Base-by-base conservation (phyloP, 768 basidiomycete genomes). In the Termitomyces heimii region DNA sequence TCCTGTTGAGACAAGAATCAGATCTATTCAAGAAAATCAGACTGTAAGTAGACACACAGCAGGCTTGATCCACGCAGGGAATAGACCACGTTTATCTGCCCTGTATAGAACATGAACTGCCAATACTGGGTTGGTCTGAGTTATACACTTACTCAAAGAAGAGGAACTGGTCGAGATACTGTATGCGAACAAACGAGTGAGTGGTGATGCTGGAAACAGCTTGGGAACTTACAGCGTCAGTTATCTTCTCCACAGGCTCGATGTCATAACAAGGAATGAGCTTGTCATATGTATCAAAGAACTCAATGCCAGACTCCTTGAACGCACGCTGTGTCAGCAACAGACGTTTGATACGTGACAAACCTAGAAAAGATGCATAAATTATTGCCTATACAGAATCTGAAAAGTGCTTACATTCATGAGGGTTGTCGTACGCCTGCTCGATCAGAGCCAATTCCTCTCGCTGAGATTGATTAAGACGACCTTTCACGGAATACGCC, bases 51-150 rank as follows among this genome's bases (percentile, higher is more conserved):
- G 22, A 68, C 77, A 50, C 70, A 76, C 82, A 50, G 93, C 90
- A 26, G 97, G 97, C 75, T 98, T 99, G 71, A 99, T 97, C 96
- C 97, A 99, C 1, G 94, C 86, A 12, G 97, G 97, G 87, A 98
- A 98, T 24, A 99, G 74, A 48, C 94, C 93, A 64, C 97, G 89
- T 71, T 98, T 98, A 75, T 99, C 97, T 22, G 94, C 94, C 70
- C 80, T 82, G 12, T 8, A 48, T 4, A 56, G 40, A 48, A 22
- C 1, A 34, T 64, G 46, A 64, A 56, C 47, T 22, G 46, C 31
- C 5, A 46, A 40, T 0, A 29, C 37, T 18, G 5, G 8, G 37
- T 29, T 26, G n/a, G n/a, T 34, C 10, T 6, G 22, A 18, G 18
- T 13, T 37, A 20, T 0, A 29, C 13, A 65, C 79, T 66, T 66